These are phyloP conservation scores for Trichoderma hamatum DNA, from an alignment of 2,329 filamentous ascomycete species.

Conservation along the genomic window DNA sequence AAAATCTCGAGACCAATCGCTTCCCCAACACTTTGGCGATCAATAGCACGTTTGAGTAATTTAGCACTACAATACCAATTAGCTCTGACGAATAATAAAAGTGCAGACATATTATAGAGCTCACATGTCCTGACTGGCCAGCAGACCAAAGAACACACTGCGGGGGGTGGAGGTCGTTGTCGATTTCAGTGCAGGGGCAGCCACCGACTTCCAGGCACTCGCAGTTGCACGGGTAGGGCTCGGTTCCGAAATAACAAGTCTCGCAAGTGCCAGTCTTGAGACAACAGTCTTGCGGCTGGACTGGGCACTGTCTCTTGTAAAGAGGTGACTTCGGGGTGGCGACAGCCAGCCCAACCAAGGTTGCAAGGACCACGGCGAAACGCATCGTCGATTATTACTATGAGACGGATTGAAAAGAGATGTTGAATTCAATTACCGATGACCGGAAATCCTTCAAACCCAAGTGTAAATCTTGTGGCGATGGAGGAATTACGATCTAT, in stretches of 20 bases:
- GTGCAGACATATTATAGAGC: neutral
- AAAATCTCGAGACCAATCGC: neutral
- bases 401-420: neutral
- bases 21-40: neutral
- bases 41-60: neutral
- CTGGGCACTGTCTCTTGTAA: slow-evolving; percentile 11
- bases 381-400: slow-evolving; percentile 8
- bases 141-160: neutral
- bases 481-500: neutral
- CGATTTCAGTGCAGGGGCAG: slow-evolving; percentile 16
- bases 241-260: slow-evolving; percentile 13
- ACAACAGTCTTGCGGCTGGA: slow-evolving; percentile 13
- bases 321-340: slow-evolving; percentile 17
- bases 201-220: neutral
- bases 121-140: neutral
- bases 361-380: slow-evolving; percentile 11
- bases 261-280: slow-evolving; percentile 5
- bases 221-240: slow-evolving; percentile 12
- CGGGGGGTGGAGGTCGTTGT: neutral
- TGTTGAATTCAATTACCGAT: too few relatives aligned
- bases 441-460: neutral
- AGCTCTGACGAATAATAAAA: neutral
- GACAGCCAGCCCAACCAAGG: slow-evolving; percentile 7
- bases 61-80: neutral
- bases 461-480: neutral